A percentile compares a stretch with the other conserved stretches of the same genome.
Conservation (phyloP, 73 alveolate genomes). For the Paramecium octaurelia region DNA sequence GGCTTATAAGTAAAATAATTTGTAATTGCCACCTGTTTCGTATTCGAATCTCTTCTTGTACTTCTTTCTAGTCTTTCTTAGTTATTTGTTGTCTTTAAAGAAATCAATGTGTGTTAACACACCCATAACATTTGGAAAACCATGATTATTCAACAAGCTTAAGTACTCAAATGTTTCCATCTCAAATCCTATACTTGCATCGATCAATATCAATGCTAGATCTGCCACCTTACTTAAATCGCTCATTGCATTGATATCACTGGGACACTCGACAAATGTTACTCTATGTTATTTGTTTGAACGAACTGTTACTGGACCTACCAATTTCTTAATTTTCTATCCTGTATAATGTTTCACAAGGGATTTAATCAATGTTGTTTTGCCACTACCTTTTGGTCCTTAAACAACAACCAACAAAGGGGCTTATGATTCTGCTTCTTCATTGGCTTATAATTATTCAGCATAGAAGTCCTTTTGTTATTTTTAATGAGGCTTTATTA, state of each 20-base stretch:
- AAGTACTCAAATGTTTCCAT: slow-evolving; percentile 99
- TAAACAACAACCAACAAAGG: slow-evolving; percentile 34
- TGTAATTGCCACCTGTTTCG: slow-evolving; percentile 98
- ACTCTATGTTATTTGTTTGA: slow-evolving; percentile 87
- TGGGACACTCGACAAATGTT: slow-evolving; percentile 98
- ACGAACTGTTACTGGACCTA: slow-evolving; percentile 93
- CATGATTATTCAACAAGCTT: slow-evolving; percentile 93
- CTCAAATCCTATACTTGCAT: slow-evolving; percentile 99
- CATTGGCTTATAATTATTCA: slow-evolving; percentile 23
- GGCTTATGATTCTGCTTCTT: slow-evolving; percentile 33
- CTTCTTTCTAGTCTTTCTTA: slow-evolving; percentile 94
- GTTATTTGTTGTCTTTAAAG: slow-evolving; percentile 96
- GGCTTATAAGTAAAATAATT: slow-evolving; percentile 97
- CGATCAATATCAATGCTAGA: slow-evolving; percentile 95
- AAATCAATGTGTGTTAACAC: slow-evolving; percentile 99
- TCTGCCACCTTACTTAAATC: slow-evolving; percentile 98
- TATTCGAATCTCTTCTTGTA: slow-evolving; percentile 98
- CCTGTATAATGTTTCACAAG: slow-evolving; percentile 96
- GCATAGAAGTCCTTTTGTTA: slow-evolving; percentile 39
- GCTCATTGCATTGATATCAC: slow-evolving; percentile 96
- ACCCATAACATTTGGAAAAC: slow-evolving; percentile 98
- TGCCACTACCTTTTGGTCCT: slow-evolving; percentile 89
- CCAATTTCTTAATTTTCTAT: slow-evolving; percentile 81
- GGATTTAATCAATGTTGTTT: slow-evolving; percentile 97
- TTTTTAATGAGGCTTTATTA: slow-evolving; percentile 38